Evolutionary conservation across 2,329 filamentous ascomycete species (phyloP).

Genomic region (Pseudocercospora musae): DNA sequence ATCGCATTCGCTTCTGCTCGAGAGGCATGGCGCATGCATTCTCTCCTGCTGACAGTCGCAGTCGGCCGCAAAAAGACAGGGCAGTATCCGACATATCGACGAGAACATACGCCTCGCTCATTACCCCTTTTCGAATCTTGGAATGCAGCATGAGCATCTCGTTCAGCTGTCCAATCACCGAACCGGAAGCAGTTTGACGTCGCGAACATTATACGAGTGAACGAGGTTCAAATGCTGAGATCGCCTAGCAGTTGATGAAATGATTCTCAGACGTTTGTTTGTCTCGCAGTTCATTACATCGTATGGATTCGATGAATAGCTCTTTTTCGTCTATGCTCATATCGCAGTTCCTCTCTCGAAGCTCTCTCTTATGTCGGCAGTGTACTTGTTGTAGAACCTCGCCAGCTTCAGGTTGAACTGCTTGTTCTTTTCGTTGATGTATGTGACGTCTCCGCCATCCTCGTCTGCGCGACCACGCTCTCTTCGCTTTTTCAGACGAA

Average conservation of each 20-base stretch:
- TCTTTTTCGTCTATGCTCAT: slow-evolving; percentile 44
- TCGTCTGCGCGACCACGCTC: slow-evolving; percentile 71
- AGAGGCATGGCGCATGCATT: no score
- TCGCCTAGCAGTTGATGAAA: not conserved
- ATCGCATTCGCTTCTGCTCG: no score
- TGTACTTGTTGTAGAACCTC: slow-evolving; percentile 98
- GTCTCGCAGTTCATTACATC: not conserved
- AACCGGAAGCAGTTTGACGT: not conserved
- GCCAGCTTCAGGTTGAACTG: slow-evolving; percentile 98
- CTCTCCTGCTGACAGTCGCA: no score
- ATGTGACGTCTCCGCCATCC: slow-evolving; percentile 88
- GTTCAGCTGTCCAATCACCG: not conserved
- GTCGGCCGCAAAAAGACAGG: no score
- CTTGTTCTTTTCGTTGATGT: slow-evolving; percentile 99
- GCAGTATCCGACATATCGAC: not conserved
- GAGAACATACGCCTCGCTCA: not conserved
- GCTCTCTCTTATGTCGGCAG: slow-evolving; percentile 90
- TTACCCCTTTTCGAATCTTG: not conserved
- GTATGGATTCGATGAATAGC: not conserved
- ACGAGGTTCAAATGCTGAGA: not conserved
- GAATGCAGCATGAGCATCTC: not conserved
- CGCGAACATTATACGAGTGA: not conserved
- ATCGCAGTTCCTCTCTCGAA: slow-evolving; percentile 98
- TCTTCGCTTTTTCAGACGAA: slow-evolving; percentile 77
- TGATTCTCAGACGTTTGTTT: not conserved